Evolutionary conservation across 768 basidiomycete species (phyloP), one percentile per base, ranked within the genome.

Genomic region (Lentinula lateritia): DNA sequence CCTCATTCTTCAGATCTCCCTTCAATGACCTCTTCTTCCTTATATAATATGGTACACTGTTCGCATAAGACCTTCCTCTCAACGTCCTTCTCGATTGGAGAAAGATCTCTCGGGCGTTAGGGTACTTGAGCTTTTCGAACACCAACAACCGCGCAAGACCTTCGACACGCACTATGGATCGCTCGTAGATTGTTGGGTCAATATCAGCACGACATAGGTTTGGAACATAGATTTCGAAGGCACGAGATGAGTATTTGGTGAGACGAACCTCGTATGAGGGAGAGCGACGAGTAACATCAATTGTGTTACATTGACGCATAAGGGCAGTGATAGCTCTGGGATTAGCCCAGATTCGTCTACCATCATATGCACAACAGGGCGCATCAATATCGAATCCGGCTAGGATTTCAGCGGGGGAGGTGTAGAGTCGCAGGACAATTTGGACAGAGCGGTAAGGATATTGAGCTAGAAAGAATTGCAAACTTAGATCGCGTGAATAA

Each of bases 331-430:
- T 76, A 12, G 83, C 80, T 8, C 86, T 78, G 4, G 86, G 86
- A 63, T 81, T 85, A 5, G 82, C 84, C 75, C 79, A 83, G 12
- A 87, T 80, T n/a, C 78, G 81, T 54, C 8, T 46, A 61, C 81
- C 82, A 63, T 83, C 78, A 57, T 75, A 87, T 1, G 81, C 79
- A 57, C 81, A 84, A 71, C 84, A 86, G 5, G 85, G 83, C 0
- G 82, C 83, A 62, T 88, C 86, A 48, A 88, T 80, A 65, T 88
- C 86, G 63, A 88, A 88, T 8, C 86, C 86, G 5, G 85, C 83
- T 1, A 88, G 75, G 58, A 88, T 77, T 66, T 88, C 86, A 0
- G 85, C 85, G 16, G 85, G 86, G 39, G 84, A 86, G 13, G 70
- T 74, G 65, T 87, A 88, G 1, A 88, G 74, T 18, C 85, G 81